A percentile compares a stretch with the other conserved stretches of the same genome.
phyloP scores from a whole-genome alignment of 2,329 filamentous ascomycete genomes.

The Penicillium griseofulvum region DNA sequence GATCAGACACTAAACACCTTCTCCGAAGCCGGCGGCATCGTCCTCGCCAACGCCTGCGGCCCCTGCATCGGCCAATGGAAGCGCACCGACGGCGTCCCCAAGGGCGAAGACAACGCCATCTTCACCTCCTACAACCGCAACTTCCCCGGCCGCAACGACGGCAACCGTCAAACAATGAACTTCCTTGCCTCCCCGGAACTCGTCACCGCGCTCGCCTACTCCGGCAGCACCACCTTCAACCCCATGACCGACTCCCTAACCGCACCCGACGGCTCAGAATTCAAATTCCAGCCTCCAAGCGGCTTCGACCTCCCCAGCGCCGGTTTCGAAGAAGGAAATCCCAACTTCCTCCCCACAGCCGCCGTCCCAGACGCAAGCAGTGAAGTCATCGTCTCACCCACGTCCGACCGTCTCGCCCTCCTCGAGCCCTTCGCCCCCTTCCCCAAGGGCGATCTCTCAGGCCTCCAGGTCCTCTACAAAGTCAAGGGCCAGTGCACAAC shows the following conservation, averaged over 20 bases:
- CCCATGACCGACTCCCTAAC: slow-evolving; percentile 82
- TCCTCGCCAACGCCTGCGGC: slow-evolving; percentile 92
- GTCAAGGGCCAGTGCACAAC: slow-evolving; percentile 98
- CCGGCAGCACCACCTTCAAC: slow-evolving; percentile 92
- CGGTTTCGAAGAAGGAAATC: slow-evolving; percentile 79
- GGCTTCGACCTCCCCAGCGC: slow-evolving; percentile 61
- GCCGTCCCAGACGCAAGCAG: slow-evolving; percentile 69
- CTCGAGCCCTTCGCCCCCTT: slow-evolving; percentile 89
- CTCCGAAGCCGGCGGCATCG: slow-evolving; percentile 76
- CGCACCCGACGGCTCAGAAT: slow-evolving; percentile 74
- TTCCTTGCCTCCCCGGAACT: slow-evolving; percentile 96
- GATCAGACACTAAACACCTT: slow-evolving; percentile 86
- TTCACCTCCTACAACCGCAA: slow-evolving; percentile 98
- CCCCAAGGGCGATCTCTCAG: slow-evolving; percentile 69
- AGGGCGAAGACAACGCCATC: slow-evolving; percentile 89
- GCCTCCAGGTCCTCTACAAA: slow-evolving; percentile 87
- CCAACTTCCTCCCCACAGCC: slow-evolving; percentile 69
- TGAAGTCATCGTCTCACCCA: slow-evolving; percentile 74
- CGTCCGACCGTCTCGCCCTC: slow-evolving; percentile 84
- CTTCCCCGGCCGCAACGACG: slow-evolving; percentile 95
- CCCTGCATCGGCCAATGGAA: slow-evolving; percentile 88
- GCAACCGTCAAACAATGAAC: slow-evolving; percentile 96
- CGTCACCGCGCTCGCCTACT: slow-evolving; percentile 93
- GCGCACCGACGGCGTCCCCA: slow-evolving; percentile 77
- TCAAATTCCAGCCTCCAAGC: slow-evolving; percentile 76